Evolutionary conservation across 192 early-diverging fungal species (phyloP), one percentile per base, ranked within the genome.

Genomic region (Haplosporangium gracile): DNA sequence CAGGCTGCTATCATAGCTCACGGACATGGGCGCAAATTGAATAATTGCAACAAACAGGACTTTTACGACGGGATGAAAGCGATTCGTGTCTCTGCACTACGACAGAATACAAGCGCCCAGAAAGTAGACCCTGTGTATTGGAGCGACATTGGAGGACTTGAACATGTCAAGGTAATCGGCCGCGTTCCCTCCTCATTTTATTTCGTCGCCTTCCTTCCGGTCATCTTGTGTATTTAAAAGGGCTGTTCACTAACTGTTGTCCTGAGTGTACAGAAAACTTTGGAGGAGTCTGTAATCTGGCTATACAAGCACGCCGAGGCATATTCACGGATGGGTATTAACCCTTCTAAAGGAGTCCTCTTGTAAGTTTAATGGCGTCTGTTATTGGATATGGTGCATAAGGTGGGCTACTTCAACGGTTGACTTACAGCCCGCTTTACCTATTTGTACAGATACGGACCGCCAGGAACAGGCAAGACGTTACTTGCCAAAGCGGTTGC

Each of bases 401-500:
- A 40, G 10, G 40, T 15, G n/a, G 6, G 11, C 6, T 10, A 8
- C n/a, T 10, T 11, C n/a, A 29, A n/a, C n/a, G 24, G 1, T 26
- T 29, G 4, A 2, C 16, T 43, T 26, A 60, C n/a, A 26, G 9
- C 53, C 49, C 6, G 1, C 34, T 18, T 7, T 49, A 18, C 32
- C 49, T 47, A 53, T 13, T 60, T 80, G 40, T 16, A 29, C 51
- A 91, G 91, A 38, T 93, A 92, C 49, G 97, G 96, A 0, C 97
- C 97, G 7, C 97, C 97, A 0, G 98, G 98, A 10, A 98, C 97
- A 1, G 98, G 98, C 18, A 99, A 99, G 77, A 98, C 98, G 0
- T 74, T 98, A 47, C 78, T 99, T 29, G 98, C 97, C 4, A 94
- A 94, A 77, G 96, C 97, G 1, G 93, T 96, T 4, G 96, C 97